Conservation (phyloP, 805 yeast species). For the Myxozyma lipomycoides region DNA sequence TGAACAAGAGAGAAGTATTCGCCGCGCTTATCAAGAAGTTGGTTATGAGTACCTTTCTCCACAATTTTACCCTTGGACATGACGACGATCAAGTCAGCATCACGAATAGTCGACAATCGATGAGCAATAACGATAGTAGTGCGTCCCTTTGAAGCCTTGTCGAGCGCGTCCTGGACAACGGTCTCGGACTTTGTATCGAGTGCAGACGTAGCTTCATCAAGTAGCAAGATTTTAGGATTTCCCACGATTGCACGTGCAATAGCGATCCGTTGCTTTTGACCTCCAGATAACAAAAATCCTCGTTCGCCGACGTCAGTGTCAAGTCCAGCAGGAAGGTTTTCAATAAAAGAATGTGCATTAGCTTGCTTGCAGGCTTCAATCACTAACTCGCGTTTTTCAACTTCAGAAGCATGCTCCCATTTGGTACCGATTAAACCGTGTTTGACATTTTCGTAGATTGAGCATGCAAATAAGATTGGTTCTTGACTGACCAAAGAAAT, state of each 20-base stretch:
- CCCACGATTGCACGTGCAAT: conserved; percentile 57
- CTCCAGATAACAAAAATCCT: conserved; percentile 60
- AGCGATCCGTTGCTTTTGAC: conserved; percentile 62
- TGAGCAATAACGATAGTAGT: conserved; percentile 86
- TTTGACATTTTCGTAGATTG: conserved; percentile 74
- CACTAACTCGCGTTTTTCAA: conserved; percentile 39
- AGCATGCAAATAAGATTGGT: conserved; percentile 85
- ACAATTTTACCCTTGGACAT: conserved; percentile 49
- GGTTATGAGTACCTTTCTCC: conserved; percentile 44
- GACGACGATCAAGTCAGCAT: conserved; percentile 54
- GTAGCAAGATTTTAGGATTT: conserved; percentile 51
- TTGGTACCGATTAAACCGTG: conserved; percentile 55
- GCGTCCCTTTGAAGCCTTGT: conserved; percentile 30
- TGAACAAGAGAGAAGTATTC: conserved; percentile 38
- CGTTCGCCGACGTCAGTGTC: conserved; percentile 52
- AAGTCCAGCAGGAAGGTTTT: conserved; percentile 49
- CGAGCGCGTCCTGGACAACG: conserved; percentile 52
- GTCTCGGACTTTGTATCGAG: conserved; percentile 60
- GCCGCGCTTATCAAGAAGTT: conserved; percentile 36
- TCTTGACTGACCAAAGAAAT: conserved; percentile 96
- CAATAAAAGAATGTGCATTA: conserved; percentile 49
- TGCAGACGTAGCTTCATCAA: conserved; percentile 68
- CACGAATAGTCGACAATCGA: conserved; percentile 76
- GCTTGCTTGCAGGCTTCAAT: conserved; percentile 48
- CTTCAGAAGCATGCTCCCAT: conserved; percentile 36